Evolutionary conservation across 2,329 filamentous ascomycete genomes (phyloP).

Genomic region (Orbilia blumenaviensis): DNA sequence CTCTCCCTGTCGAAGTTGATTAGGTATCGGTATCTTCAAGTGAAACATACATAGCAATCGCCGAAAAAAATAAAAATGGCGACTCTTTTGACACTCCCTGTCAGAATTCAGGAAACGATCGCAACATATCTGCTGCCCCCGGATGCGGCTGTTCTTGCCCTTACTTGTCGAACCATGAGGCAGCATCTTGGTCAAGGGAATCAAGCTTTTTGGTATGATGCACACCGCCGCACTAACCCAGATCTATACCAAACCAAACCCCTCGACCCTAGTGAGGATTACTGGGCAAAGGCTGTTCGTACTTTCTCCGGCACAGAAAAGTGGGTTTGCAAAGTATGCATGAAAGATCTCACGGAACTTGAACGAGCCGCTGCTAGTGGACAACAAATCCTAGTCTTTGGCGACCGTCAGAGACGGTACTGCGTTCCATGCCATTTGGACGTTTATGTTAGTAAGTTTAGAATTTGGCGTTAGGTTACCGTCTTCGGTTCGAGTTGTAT

Average conservation of each 20-base stretch:
- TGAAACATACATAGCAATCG: not conserved
- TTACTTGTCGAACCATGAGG: not conserved
- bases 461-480: no score
- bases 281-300: not conserved
- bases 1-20: no score
- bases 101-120: constrained; percentile 9
- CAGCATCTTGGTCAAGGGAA: not conserved
- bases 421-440: not conserved
- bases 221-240: not conserved
- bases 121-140: not conserved
- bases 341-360: not conserved
- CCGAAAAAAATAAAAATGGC: not conserved
- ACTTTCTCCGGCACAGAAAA: not conserved
- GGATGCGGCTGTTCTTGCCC: not conserved
- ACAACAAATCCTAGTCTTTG: not conserved
- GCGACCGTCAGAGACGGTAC: not conserved
- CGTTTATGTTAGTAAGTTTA: not conserved
- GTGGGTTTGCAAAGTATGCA: not conserved
- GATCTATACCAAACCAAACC: not conserved
- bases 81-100: constrained; percentile 14
- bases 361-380: not conserved
- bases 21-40: no score
- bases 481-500: not conserved
- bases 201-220: not conserved
- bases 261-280: not conserved